Conservation (phyloP, 768 basidiomycete genomes). For the Lepiota brunneoincarnata region DNA sequence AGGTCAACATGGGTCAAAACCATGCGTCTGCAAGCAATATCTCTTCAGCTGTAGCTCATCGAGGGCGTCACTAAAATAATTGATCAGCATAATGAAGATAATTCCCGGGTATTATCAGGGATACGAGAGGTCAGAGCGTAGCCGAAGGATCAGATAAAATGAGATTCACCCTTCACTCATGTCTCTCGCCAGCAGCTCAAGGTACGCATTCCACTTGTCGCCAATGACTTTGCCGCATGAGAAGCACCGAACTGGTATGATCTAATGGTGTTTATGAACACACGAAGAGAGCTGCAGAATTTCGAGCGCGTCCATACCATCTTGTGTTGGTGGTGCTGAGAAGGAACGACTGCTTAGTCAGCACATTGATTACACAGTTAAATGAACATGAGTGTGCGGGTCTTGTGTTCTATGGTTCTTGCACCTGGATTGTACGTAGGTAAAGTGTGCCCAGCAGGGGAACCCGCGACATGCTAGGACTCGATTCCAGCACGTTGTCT, state of each 20-base stretch:
- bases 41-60: slow-evolving; percentile 87
- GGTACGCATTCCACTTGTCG: slow-evolving; percentile 91
- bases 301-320: background rate
- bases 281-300: background rate
- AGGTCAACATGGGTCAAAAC: slow-evolving; percentile 96
- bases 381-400: background rate
- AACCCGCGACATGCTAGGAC: too few relatives aligned
- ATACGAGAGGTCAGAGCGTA: background rate
- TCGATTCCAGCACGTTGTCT: background rate
- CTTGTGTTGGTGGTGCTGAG: background rate
- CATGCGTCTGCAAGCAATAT: slow-evolving; percentile 97
- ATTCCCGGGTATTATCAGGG: background rate
- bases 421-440: background rate
- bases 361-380: background rate
- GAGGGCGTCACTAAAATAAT: slow-evolving; percentile 69
- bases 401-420: background rate
- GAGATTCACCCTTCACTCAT: slow-evolving; percentile 70
- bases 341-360: background rate
- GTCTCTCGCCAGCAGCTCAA: slow-evolving; percentile 77
- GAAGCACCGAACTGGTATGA: slow-evolving; percentile 94
- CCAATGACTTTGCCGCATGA: slow-evolving; percentile 97
- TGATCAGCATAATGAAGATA: background rate
- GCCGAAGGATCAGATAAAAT: background rate
- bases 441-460: too few relatives aligned
- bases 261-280: slow-evolving; percentile 44